Evolutionary conservation across 176 grass and related monocot genomes (phyloP).

Genomic region (Bothriochloa decipiens): DNA sequence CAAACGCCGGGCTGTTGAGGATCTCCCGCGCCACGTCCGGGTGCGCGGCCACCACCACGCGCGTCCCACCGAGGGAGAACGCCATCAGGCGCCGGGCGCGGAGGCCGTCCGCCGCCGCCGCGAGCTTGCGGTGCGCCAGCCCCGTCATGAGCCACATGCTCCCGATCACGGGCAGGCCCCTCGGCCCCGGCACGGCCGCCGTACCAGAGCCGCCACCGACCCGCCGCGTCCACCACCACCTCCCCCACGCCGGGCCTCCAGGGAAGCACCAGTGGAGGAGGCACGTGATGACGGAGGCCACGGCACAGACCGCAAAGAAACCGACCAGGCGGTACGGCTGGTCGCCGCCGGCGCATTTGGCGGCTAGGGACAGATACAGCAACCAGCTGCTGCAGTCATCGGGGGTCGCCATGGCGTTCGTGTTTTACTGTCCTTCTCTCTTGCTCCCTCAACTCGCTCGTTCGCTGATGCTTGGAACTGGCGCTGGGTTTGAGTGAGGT

Average conservation of each 20-base stretch:
- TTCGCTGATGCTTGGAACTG: neutral
- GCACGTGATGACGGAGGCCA: neutral
- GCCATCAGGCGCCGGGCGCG: constrained; percentile 63
- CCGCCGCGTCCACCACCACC: constrained; percentile 47
- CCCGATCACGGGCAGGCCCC: constrained; percentile 73
- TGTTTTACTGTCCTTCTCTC: neutral
- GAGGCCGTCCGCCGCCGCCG: constrained; percentile 20
- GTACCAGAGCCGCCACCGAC: neutral
- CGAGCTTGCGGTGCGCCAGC: constrained; percentile 80
- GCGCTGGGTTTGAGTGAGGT: constrained; percentile 27
- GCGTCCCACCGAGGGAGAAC: constrained; percentile 74
- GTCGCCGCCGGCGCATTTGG: constrained; percentile 54
- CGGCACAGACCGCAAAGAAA: constrained; percentile 1
- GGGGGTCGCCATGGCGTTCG: neutral
- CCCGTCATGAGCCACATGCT: constrained; percentile 92
- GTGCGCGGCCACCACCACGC: constrained; percentile 60
- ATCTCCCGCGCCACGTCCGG: constrained; percentile 81
- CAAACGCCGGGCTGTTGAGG: constrained; percentile 63
- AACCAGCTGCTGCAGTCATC: constrained; percentile 54
- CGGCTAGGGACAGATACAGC: constrained; percentile 57
- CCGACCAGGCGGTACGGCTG: constrained; percentile 40
- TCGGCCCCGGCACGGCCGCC: constrained; percentile 42
- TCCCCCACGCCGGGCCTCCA: constrained; percentile 79
- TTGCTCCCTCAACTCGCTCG: neutral
- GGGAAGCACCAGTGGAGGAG: constrained; percentile 74